phyloP scores from a whole-genome alignment of 2,329 filamentous ascomycete genomes.

The Blumeriella jaapii region DNA sequence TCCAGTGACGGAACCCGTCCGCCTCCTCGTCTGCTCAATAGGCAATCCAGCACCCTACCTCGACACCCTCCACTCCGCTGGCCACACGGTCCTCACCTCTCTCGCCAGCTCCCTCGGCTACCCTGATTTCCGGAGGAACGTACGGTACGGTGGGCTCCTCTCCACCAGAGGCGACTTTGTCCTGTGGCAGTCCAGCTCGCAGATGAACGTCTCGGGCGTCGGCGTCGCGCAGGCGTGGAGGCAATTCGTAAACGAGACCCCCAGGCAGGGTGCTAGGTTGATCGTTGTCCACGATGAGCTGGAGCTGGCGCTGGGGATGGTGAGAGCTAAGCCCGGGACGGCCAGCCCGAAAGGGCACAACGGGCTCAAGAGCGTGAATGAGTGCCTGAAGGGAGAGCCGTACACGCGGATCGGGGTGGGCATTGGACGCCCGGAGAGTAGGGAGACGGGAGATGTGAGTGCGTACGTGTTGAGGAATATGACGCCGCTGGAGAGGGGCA shows the following conservation, averaged over 20 bases:
- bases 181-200: conserved; percentile 60
- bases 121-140: conserved; percentile 37
- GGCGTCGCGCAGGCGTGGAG: conserved; percentile 57
- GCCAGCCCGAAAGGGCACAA: conserved; percentile 62
- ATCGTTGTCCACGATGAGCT: conserved; percentile 86
- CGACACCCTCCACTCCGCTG: conserved; percentile 75
- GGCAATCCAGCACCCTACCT: conserved; percentile 72
- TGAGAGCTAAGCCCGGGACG: conserved; percentile 52
- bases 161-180: conserved; percentile 42
- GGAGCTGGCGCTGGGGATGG: conserved; percentile 56
- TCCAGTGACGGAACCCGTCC: conserved; percentile 26
- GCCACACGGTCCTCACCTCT: conserved; percentile 62
- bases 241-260: conserved; percentile 35
- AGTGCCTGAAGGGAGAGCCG: conserved; percentile 33
- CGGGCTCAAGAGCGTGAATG: conserved; percentile 57
- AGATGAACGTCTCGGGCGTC: conserved; percentile 78
- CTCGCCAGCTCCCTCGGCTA: conserved; percentile 30
- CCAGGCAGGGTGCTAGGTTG: conserved; percentile 36
- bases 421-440: conserved; percentile 68
- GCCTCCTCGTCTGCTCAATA: conserved; percentile 72
- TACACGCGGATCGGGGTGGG: conserved; percentile 63
- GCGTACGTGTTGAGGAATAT: conserved; percentile 57
- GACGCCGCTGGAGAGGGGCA: conserved; percentile 19
- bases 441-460: conserved; percentile 56
- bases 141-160: conserved; percentile 35